Percentiles rank a stretch among this genome's conserved stretches.
These are phyloP conservation scores for Cochlearia excelsa DNA, from an alignment of 345 rosid species.

Conservation along the genomic window DNA sequence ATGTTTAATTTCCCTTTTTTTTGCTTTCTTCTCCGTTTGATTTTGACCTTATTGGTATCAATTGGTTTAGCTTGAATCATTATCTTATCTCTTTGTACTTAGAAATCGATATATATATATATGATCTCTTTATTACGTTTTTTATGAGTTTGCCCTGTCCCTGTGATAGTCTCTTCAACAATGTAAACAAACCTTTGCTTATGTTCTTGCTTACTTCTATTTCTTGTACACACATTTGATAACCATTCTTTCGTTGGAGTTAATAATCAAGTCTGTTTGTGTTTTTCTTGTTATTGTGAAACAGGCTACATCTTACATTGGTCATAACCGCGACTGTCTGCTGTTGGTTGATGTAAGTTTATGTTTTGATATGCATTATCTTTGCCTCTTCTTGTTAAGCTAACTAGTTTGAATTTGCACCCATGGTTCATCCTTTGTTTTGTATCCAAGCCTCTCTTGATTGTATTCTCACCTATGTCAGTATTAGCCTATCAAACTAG, in stretches of 20 bases:
- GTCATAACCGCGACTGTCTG: slow-evolving; percentile 84
- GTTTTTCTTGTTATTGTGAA: neutral
- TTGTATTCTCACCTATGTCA: neutral
- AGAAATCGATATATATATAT: too few species aligned
- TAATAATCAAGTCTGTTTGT: neutral
- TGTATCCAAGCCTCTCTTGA: neutral
- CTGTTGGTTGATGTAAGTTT: slow-evolving; percentile 96
- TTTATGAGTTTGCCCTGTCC: neutral
- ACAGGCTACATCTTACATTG: slow-evolving; percentile 87
- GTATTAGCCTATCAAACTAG: too few species aligned
- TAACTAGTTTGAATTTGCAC: neutral
- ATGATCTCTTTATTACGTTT: neutral
- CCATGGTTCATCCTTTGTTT: slow-evolving; percentile 13
- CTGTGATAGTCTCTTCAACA: neutral
- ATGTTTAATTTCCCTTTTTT: slow-evolving; percentile 30
- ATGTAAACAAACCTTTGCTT: neutral
- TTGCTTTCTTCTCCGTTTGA: neutral
- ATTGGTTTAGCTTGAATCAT: slow-evolving; percentile 2
- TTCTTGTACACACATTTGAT: slow-evolving; percentile 6
- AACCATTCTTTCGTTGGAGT: neutral
- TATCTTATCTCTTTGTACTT: too few species aligned
- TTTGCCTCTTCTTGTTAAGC: neutral
- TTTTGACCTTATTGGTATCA: neutral
- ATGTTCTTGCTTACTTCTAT: neutral
- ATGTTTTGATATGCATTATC: neutral